Conservation (phyloP, 1,139 yeast species). For the Lodderomyces margitis region DNA sequence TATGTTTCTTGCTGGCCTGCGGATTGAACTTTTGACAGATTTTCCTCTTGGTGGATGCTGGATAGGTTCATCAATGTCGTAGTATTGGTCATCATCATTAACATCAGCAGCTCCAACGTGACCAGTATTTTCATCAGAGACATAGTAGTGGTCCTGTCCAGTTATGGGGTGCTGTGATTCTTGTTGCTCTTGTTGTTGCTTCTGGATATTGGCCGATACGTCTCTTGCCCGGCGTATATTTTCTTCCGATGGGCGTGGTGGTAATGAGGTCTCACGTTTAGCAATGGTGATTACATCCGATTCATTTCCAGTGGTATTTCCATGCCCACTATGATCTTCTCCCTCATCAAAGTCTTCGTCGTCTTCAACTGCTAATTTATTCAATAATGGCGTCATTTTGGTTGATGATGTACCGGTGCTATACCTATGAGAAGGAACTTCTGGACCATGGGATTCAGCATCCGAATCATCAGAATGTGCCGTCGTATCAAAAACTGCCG, state of each 20-base stretch:
- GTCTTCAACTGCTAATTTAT: background rate
- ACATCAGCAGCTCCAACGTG: background rate
- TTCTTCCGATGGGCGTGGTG: conserved; percentile 40
- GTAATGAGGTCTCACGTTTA: conserved; percentile 18
- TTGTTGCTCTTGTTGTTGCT: conserved; percentile 6
- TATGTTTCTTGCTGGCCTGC: conserved; percentile 14
- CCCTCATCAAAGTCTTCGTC: conserved; percentile 1
- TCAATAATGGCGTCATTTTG: background rate
- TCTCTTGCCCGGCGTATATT: conserved; percentile 32
- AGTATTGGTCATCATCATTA: conserved; percentile 32
- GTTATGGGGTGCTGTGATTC: background rate
- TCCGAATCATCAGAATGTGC: background rate
- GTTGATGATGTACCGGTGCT: conserved; percentile 2
- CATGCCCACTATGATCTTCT: background rate
- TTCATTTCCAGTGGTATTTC: conserved; percentile 2
- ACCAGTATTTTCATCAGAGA: conserved; percentile 1
- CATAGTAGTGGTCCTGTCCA: background rate
- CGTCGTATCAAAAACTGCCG: background rate
- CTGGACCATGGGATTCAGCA: background rate
- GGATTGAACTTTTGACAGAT: conserved; percentile 36
- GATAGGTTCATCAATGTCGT: conserved; percentile 38
- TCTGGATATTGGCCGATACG: conserved; percentile 20
- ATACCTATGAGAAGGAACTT: conserved; percentile 1
- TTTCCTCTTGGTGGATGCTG: conserved; percentile 32
- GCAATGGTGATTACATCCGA: conserved; percentile 2